A percentile compares a stretch with the other conserved stretches of the same genome.
These are phyloP conservation scores for Suillus plorans DNA, from an alignment of 768 basidiomycete species.

Conservation along the genomic window DNA sequence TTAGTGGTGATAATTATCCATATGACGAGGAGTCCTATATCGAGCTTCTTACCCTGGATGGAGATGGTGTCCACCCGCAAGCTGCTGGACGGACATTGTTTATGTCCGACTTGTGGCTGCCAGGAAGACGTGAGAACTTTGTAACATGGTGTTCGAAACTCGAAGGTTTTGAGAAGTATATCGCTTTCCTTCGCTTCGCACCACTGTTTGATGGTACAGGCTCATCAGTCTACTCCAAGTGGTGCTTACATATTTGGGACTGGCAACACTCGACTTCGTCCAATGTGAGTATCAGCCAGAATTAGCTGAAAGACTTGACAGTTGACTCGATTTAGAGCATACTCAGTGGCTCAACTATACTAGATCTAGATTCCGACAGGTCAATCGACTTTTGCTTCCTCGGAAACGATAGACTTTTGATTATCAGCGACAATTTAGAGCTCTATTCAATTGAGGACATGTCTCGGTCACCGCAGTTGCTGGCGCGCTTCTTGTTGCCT, in stretches of 20 bases:
- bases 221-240: neutral
- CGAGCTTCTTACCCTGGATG: neutral
- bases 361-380: neutral
- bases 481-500: neutral
- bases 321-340: neutral
- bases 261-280: neutral
- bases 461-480: neutral
- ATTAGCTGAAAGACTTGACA: neutral
- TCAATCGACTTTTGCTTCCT: neutral
- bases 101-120: neutral
- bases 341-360: neutral
- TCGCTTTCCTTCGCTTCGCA: neutral
- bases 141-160: neutral
- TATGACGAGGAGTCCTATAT: neutral
- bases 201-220: neutral
- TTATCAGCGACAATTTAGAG: neutral
- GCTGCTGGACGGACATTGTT: neutral
- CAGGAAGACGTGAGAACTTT: neutral
- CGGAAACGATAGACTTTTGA: neutral
- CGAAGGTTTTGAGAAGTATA: neutral
- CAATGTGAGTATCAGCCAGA: neutral
- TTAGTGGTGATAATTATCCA: neutral
- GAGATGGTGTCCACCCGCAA: neutral
- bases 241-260: neutral
- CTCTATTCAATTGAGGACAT: neutral